A percentile compares a stretch with the other conserved stretches of the same genome.
Conservation (phyloP, 1,284 basidiomycete genomes). For the Kwoniella shivajii region DNA sequence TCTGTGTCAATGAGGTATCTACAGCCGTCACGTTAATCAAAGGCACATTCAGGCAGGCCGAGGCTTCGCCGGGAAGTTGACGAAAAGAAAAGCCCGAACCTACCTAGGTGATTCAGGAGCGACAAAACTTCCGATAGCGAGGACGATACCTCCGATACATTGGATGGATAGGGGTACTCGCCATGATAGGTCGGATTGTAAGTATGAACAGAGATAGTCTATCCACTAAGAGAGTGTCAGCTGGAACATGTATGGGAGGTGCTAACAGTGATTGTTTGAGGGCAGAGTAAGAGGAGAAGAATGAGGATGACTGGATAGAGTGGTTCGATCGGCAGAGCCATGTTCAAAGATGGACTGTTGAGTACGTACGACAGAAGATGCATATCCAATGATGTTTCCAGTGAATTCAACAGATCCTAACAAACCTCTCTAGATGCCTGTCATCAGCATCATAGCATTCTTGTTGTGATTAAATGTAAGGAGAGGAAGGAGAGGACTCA, state of each 20-base stretch:
- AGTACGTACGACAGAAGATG: constrained; percentile 80
- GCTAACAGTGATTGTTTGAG: background rate
- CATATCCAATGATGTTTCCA: constrained; percentile 88
- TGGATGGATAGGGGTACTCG: constrained; percentile 82
- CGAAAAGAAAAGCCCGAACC: constrained; percentile 21
- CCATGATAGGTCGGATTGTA: constrained; percentile 80
- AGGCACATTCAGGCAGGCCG: background rate
- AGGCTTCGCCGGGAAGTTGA: background rate
- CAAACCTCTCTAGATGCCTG: constrained; percentile 68
- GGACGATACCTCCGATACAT: constrained; percentile 81
- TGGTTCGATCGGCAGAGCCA: too few relatives aligned
- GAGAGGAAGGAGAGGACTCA: constrained; percentile 52
- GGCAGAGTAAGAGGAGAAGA: too few relatives aligned
- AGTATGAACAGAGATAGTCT: constrained; percentile 90
- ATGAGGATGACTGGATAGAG: too few relatives aligned
- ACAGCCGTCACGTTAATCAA: background rate
- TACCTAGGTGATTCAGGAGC: constrained; percentile 92
- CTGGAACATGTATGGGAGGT: background rate
- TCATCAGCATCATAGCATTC: constrained; percentile 9
- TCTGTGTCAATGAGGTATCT: constrained; percentile 93
- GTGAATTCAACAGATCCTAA: constrained; percentile 98
- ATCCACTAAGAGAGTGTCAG: constrained; percentile 68
- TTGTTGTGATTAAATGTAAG: background rate
- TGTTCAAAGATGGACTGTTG: too few relatives aligned
- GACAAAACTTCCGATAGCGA: constrained; percentile 78